phyloP scores from a whole-genome alignment of 2,329 filamentous ascomycete genomes.

The Tolypocladium cylindrosporum region DNA sequence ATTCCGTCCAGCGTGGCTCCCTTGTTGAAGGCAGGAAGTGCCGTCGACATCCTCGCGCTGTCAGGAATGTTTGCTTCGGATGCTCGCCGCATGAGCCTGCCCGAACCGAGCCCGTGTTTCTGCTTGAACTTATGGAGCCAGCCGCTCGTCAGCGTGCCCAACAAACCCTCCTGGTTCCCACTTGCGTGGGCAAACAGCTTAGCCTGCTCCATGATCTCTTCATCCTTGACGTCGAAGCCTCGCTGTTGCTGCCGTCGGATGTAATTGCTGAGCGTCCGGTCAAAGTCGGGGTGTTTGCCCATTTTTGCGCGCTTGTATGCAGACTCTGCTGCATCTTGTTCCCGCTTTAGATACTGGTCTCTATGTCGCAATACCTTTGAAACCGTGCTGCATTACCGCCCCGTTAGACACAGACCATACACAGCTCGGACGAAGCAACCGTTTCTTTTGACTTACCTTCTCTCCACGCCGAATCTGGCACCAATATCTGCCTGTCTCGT shows the following conservation, averaged over 20 bases:
- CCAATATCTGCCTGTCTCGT: constrained; percentile 96
- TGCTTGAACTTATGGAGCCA: constrained; percentile 97
- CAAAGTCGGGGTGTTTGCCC: constrained; percentile 80
- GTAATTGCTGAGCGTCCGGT: constrained; percentile 82
- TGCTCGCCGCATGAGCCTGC: constrained; percentile 42
- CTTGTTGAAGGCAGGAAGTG: constrained; percentile 18
- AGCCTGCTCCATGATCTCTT: constrained; percentile 78
- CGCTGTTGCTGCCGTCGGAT: constrained; percentile 70
- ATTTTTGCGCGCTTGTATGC: constrained; percentile 66
- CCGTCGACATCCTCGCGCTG: constrained; percentile 45
- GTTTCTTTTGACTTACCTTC: constrained; percentile 60
- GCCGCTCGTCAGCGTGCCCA: constrained; percentile 59
- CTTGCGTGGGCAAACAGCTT: constrained; percentile 67
- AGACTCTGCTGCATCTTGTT: constrained; percentile 51
- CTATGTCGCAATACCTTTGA: constrained; percentile 93
- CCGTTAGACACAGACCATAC: neutral
- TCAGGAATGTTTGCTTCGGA: constrained; percentile 65
- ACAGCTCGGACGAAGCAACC: neutral
- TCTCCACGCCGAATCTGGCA: constrained; percentile 86
- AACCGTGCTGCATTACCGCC: constrained; percentile 62
- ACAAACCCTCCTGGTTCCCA: constrained; percentile 57
- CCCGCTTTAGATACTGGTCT: constrained; percentile 84
- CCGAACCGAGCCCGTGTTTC: constrained; percentile 56
- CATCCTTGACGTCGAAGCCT: constrained; percentile 64
- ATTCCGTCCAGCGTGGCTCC: constrained; percentile 42